These are phyloP conservation scores for Climacium dendroides DNA, from an alignment of 225 moss, liverwort and hornwort species.

Conservation along the genomic window DNA sequence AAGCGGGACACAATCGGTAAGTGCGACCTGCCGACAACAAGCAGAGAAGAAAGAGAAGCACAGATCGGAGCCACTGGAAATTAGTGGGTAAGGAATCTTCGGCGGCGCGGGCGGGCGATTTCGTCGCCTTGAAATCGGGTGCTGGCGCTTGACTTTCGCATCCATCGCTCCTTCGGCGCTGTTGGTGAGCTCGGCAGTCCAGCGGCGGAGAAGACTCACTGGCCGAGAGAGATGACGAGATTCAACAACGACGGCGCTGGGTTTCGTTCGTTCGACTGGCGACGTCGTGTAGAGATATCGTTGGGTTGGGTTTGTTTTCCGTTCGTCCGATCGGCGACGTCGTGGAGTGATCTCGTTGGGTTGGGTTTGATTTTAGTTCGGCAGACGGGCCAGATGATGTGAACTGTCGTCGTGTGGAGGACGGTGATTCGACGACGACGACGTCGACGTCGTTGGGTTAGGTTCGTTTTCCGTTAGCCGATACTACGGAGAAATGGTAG, in stretches of 20 bases:
- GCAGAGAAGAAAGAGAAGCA: not conserved
- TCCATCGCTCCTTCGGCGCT: not conserved
- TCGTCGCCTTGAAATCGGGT: not conserved
- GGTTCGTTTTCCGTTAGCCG: not conserved
- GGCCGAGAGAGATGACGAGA: not conserved
- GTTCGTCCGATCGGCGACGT: not conserved
- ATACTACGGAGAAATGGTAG: not conserved
- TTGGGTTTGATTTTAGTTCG: too few relatives aligned
- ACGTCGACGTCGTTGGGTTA: not conserved
- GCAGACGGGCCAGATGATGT: not conserved
- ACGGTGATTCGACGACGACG: not conserved
- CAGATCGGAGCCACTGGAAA: not conserved
- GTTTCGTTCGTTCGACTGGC: not conserved
- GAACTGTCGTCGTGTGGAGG: not conserved
- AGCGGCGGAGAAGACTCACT: not conserved
- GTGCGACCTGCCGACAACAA: not conserved
- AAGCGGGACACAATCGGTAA: not conserved
- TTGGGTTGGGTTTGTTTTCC: too few relatives aligned
- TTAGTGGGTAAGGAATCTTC: not conserved
- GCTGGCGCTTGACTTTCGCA: not conserved
- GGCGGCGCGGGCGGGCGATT: not conserved
- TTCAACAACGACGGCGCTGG: not conserved
- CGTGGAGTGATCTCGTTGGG: not conserved
- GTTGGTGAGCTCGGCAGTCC: not conserved
- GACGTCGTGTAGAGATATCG: not conserved